These are phyloP conservation scores for Solanum lycopersicoides DNA, from an alignment of 257 asterid species.

Conservation along the genomic window DNA sequence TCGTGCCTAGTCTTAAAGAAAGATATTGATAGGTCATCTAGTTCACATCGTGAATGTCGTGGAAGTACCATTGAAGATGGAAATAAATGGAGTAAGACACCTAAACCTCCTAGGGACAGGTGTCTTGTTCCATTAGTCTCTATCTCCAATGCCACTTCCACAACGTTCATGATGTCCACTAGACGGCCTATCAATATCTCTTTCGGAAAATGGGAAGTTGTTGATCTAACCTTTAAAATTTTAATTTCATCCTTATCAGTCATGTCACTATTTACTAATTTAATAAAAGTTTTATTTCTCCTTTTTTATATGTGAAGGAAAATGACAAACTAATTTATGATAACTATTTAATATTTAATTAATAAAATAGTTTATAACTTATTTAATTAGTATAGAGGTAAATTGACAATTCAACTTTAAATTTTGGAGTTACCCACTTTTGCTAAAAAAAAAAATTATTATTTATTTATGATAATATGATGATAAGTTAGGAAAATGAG, in stretches of 20 bases:
- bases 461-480: too few species aligned
- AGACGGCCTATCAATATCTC: conserved; percentile 33
- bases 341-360: too few species aligned
- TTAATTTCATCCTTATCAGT: conserved; percentile 6
- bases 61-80: conserved; percentile 40
- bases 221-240: conserved; percentile 9
- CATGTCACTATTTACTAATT: neutral
- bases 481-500: too few species aligned
- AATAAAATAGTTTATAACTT: too few species aligned
- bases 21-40: conserved; percentile 30
- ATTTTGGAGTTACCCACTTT: too few species aligned
- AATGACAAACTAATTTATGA: too few species aligned
- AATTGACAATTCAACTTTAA: too few species aligned
- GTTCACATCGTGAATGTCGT: conserved; percentile 50
- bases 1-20: conserved; percentile 43
- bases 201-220: conserved; percentile 13
- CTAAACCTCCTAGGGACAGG: conserved; percentile 18
- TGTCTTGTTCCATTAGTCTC: neutral
- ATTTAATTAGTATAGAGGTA: too few species aligned
- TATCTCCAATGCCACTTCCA: conserved; percentile 39
- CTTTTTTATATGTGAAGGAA: too few species aligned
- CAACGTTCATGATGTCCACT: conserved; percentile 53
- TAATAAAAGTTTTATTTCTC: too few species aligned
- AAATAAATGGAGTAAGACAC: conserved; percentile 51
- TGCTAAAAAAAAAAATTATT: too few species aligned